phyloP scores from a whole-genome alignment of 2,329 filamentous ascomycete species.

The Hymenotorrendiella dingleyae region DNA sequence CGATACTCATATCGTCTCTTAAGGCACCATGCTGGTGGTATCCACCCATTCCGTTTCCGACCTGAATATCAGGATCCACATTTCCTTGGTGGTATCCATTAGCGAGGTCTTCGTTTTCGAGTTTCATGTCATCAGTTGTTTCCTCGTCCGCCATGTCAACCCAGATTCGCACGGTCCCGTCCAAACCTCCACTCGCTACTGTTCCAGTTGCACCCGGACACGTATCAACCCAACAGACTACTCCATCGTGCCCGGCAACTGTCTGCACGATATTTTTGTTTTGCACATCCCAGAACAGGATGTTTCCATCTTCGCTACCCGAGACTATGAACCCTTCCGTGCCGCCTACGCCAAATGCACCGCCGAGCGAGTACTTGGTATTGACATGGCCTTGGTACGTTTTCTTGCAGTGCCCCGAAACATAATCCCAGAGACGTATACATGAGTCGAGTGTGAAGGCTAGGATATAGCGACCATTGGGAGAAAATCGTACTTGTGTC shows the following conservation, averaged over 20 bases:
- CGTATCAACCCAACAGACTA: constrained; percentile 63
- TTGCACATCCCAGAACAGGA: constrained; percentile 86
- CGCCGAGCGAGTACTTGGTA: constrained; percentile 74
- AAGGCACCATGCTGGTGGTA: constrained; percentile 21
- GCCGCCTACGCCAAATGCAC: constrained; percentile 70
- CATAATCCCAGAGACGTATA: constrained; percentile 91
- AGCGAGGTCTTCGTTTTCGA: constrained; percentile 4
- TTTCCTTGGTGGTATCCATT: constrained; percentile 5
- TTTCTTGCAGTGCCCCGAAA: constrained; percentile 85
- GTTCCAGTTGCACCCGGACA: constrained; percentile 43
- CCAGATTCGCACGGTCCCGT: constrained; percentile 58
- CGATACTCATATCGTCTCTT: constrained; percentile 16
- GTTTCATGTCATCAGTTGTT: constrained; percentile 14
- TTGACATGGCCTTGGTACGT: constrained; percentile 94
- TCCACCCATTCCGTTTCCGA: constrained; percentile 14
- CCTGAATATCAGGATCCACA: constrained; percentile 12
- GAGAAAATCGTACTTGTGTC: constrained; percentile 82
- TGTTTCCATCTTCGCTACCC: constrained; percentile 80
- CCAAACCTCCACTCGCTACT: constrained; percentile 56
- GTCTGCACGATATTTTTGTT: constrained; percentile 77
- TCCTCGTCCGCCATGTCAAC: constrained; percentile 35
- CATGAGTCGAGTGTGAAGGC: constrained; percentile 89
- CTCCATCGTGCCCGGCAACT: constrained; percentile 47
- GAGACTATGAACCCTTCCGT: constrained; percentile 61
- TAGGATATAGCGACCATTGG: constrained; percentile 88